Conservation (phyloP, 805 yeast genomes). For the Saccharomyces mikatae region DNA sequence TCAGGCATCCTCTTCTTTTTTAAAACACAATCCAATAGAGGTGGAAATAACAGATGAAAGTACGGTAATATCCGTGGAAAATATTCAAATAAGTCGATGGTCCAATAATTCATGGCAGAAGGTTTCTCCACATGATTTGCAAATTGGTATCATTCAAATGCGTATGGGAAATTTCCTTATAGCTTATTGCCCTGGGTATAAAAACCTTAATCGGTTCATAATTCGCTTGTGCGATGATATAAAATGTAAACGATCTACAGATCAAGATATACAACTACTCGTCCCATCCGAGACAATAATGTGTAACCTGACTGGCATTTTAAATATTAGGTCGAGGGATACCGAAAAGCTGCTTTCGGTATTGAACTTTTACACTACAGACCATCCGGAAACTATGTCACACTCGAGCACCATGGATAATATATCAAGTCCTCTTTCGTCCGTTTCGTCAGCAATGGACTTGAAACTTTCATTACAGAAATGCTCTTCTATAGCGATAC, state of each 20-base stretch:
- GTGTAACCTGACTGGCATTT: background rate
- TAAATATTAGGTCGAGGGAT: background rate
- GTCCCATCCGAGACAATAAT: slow-evolving; percentile 1
- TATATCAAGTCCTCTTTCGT: background rate
- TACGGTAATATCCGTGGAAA: background rate
- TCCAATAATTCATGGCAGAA: background rate
- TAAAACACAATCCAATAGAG: background rate
- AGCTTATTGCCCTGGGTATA: background rate
- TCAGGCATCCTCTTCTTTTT: background rate
- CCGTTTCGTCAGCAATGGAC: background rate
- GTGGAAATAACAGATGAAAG: background rate
- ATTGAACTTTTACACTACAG: background rate
- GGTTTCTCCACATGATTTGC: background rate
- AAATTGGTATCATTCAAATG: background rate
- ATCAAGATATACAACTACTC: slow-evolving; percentile 25
- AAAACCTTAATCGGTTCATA: background rate
- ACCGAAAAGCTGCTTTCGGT: background rate
- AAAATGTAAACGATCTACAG: slow-evolving; percentile 21
- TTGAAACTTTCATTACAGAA: background rate
- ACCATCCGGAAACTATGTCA: background rate
- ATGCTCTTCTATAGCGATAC: background rate
- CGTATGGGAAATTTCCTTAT: background rate
- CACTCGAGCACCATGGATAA: background rate
- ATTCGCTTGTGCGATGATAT: background rate
- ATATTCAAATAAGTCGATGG: background rate